Conservation (phyloP, 495 filamentous ascomycete species). For the Durotheca rogersii region DNA sequence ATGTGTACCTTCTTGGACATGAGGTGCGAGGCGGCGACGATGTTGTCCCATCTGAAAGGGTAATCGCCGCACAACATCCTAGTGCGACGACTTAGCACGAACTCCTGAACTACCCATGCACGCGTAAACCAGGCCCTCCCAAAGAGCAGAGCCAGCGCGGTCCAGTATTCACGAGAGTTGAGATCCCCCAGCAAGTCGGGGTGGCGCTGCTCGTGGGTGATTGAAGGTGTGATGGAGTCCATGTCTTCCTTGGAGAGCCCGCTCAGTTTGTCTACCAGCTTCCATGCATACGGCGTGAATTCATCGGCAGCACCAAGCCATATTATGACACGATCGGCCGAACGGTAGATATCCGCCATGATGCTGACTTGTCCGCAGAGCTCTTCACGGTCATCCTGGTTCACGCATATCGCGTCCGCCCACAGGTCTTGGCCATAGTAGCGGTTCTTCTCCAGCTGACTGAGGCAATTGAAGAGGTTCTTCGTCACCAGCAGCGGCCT, state of each 20-base stretch:
- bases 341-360: conserved; percentile 29
- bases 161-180: conserved; percentile 19
- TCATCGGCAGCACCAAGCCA: conserved; percentile 30
- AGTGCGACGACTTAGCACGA: conserved; percentile 15
- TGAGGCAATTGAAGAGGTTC: conserved; percentile 28
- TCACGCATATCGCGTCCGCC: conserved; percentile 35
- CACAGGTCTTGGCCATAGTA: conserved; percentile 14
- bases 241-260: conserved; percentile 2
- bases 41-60: conserved; percentile 18
- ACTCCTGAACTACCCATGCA: conserved; percentile 31
- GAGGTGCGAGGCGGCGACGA: conserved; percentile 16
- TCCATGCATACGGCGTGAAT: conserved; percentile 11
- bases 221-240: background rate
- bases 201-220: conserved; percentile 2
- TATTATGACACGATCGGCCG: conserved; percentile 22
- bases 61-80: conserved; percentile 20
- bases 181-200: background rate
- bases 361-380: conserved; percentile 28
- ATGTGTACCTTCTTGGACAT: conserved; percentile 3
- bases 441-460: conserved; percentile 12
- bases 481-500: conserved; percentile 10
- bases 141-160: conserved; percentile 22
- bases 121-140: conserved; percentile 26
- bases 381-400: conserved; percentile 27
- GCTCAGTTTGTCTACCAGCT: conserved; percentile 10